phyloP scores from a whole-genome alignment of 768 basidiomycete species.

The Multifurca ochricompacta region DNA sequence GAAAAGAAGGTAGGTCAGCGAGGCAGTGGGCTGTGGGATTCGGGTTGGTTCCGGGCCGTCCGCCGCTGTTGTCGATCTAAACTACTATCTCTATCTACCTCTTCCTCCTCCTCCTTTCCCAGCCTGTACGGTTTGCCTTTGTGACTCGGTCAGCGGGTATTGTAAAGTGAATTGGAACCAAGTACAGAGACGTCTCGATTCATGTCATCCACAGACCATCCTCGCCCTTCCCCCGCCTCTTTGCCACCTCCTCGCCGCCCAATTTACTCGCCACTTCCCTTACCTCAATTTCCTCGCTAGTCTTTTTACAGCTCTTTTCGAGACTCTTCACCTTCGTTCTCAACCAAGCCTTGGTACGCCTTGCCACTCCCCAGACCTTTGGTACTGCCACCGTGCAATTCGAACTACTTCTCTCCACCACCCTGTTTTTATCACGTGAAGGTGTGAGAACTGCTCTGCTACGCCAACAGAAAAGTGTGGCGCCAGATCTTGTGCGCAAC shows the following conservation, averaged over 20 bases:
- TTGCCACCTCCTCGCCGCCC: not conserved
- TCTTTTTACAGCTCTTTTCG: conserved; percentile 80
- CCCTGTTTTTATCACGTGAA: conserved; percentile 90
- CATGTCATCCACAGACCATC: not conserved
- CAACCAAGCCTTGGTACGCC: conserved; percentile 80
- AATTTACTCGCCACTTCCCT: conserved; percentile 33
- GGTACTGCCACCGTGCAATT: conserved; percentile 92
- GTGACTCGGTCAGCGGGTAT: not conserved
- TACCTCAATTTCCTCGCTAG: conserved; percentile 52
- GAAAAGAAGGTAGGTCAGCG: too few relatives aligned
- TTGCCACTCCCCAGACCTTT: conserved; percentile 78
- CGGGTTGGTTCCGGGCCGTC: too few relatives aligned
- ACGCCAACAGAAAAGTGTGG: conserved; percentile 34
- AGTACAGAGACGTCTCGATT: not conserved
- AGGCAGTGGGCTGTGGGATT: too few relatives aligned
- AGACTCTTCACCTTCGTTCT: conserved; percentile 80
- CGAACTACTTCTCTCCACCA: conserved; percentile 82
- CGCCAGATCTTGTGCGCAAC: conserved; percentile 32
- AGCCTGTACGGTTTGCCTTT: too few relatives aligned
- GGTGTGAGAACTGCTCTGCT: conserved; percentile 83
- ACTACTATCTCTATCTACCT: too few relatives aligned
- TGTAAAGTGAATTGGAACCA: not conserved
- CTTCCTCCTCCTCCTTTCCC: too few relatives aligned
- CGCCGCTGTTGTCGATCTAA: too few relatives aligned
- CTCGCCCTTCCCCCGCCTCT: not conserved